phyloP scores from a whole-genome alignment of 345 rosid species.

The Erucastrum elatum region DNA sequence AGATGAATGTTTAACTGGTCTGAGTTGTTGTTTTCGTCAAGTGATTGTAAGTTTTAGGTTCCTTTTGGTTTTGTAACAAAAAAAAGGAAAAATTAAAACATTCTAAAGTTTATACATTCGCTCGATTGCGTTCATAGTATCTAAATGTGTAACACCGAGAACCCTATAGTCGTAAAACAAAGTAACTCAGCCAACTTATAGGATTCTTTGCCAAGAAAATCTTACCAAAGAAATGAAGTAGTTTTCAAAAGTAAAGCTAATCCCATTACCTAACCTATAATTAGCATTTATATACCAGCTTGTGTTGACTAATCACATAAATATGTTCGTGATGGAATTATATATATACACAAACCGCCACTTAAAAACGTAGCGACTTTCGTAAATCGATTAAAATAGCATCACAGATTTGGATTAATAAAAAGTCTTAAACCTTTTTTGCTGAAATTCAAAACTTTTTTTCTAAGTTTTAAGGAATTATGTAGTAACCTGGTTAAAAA shows the following conservation, averaged over 20 bases:
- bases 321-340: not conserved
- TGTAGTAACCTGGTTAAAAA: not conserved
- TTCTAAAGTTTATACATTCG: not conserved
- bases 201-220: constrained; percentile 31
- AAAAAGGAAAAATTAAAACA: not conserved
- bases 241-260: constrained; percentile 16
- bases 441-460: not conserved
- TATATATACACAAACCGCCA: not conserved
- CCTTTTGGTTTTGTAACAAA: not conserved
- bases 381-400: not conserved
- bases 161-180: not conserved
- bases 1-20: not conserved
- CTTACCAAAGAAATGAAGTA: constrained; percentile 21
- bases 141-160: not conserved
- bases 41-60: not conserved
- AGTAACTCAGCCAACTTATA: constrained; percentile 23
- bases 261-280: not conserved
- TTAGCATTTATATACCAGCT: not conserved
- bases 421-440: not conserved
- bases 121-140: constrained; percentile 10
- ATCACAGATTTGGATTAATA: not conserved
- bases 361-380: not conserved
- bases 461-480: not conserved
- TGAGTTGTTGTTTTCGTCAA: not conserved
- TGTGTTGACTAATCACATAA: not conserved